Evolutionary conservation across 352 stramenopile genomes (phyloP), one percentile per base, ranked within the genome.

Genomic region (Phytophthora meadii): DNA sequence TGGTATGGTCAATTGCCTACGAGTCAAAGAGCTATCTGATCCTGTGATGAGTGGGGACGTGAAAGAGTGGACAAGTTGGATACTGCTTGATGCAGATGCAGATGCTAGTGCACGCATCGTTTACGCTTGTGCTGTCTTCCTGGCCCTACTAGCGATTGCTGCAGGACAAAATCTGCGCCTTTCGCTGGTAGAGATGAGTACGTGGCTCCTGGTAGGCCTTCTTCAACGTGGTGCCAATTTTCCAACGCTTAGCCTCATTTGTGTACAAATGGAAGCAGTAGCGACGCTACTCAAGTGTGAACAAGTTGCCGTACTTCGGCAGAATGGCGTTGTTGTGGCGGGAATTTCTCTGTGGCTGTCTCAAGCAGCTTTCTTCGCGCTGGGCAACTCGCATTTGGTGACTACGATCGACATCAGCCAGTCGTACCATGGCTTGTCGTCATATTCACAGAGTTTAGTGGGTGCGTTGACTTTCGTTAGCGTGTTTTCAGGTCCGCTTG

Each of bases 341-440:
- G 61, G 70, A 15, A 24, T 89, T 4, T 54, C 62, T 15, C 15
- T 79, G 27, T 84, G 79, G 78, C 17, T 95, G n/a, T 74, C 82
- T 1, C 84, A 92, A 55, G 61, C 65, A n/a, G 61, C 82, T 12
- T 97, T 97, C 48, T 96, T 94, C 39, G 82, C 89, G 6, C 71
- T 96, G 0, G 89, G 88, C 17, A 97, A 97, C 54, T 96, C 89
- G 34, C 89, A 97, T 51, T 72, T 97, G 54, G 87, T 97, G 46
- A 94, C 86, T 14, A 97, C 89, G 2, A 87, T 97, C 54, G 89
- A 97, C 64, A 93, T 97, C 30, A 95, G 87, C 39, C 87, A 94
- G 59, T 91, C 88, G 5, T 96, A 96, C 46, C 87, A 90, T 53
- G 89, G 89, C 0, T 65, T 97, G 19, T 72, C 72, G 8, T 73